phyloP scores from a whole-genome alignment of 345 rosid species.

The Populus nigra region DNA sequence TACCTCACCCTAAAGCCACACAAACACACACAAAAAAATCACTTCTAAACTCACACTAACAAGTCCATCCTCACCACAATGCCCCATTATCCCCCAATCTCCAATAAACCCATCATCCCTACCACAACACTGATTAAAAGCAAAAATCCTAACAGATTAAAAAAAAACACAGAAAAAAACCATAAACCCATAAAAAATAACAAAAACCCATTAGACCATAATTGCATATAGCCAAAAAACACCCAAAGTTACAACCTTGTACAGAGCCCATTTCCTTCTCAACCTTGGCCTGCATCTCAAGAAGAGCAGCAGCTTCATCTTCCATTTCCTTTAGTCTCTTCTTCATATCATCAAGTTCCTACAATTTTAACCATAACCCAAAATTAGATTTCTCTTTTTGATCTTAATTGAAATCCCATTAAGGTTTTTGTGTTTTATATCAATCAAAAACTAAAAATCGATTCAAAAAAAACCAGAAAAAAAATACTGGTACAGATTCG shows the following conservation, averaged over 20 bases:
- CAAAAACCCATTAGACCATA: background rate
- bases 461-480: background rate
- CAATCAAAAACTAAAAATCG: background rate
- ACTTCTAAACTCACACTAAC: background rate
- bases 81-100: background rate
- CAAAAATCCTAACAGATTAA: background rate
- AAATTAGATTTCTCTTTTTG: background rate
- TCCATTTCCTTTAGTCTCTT: conserved; percentile 23
- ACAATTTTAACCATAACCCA: background rate
- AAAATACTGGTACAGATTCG: conserved; percentile 1
- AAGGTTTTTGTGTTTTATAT: background rate
- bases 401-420: background rate
- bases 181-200: background rate
- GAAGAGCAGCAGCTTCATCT: conserved; percentile 24
- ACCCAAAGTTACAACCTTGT: conserved; percentile 1
- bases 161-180: no score
- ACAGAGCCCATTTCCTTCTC: conserved; percentile 22
- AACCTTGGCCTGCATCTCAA: conserved; percentile 24
- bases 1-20: background rate
- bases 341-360: background rate
- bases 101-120: background rate
- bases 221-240: background rate
- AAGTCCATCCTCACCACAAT: background rate
- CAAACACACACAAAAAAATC: background rate
- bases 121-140: background rate